Base-by-base conservation (phyloP, 495 filamentous ascomycete species). In the Hypoxylon lienhwacheense region DNA sequence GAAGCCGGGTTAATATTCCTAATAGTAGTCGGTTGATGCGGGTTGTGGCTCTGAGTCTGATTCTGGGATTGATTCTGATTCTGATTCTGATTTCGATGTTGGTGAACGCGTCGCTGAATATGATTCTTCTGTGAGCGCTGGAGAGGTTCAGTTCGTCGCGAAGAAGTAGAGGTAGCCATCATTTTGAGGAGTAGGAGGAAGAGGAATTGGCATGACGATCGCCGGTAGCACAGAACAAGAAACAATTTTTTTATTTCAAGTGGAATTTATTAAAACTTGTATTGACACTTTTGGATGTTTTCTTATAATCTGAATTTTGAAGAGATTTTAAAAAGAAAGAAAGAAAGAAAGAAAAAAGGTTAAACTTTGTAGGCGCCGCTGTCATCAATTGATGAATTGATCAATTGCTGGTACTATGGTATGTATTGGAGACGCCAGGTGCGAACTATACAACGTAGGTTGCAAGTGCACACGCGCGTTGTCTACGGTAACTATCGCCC, bases 161-260 rank as follows among this genome's bases (percentile, higher is more conserved):
- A 64, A 50, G 60, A 70, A 40, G 69, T 68, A 36, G 70, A 70
- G 43, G 69, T 68, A 36, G 70, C 65, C 61, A 68, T 66, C 32
- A 67, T 59, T 61, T 21, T 44, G 49, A 21, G 21, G 19, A 39
- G 63, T 33, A 19, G 19, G 49, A 21, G 21, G 19, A 39, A 61
- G 29, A 19, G 19, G 34, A 54, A 37, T 53, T 54, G 47, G 29
- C 48, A 55, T 49, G 28, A 41, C 64, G 64, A 46, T 63, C 60
- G 46, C 39, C 66, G 63, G 65, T 69, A 36, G 24, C 65, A 67
- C 68, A 60, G 50, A 45, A 24, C 25, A 39, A 36, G 6, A 22
- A n/a, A n/a, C n/a, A n/a, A n/a, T n/a, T n/a, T n/a, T n/a, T n/a
- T n/a, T n/a, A n/a, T n/a, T 54, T 29, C 47, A 46, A 51, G 34